Percentiles rank a stretch among this genome's conserved stretches.
Conservation (phyloP, 805 yeast species). For the Cyberlindnera maritima region DNA sequence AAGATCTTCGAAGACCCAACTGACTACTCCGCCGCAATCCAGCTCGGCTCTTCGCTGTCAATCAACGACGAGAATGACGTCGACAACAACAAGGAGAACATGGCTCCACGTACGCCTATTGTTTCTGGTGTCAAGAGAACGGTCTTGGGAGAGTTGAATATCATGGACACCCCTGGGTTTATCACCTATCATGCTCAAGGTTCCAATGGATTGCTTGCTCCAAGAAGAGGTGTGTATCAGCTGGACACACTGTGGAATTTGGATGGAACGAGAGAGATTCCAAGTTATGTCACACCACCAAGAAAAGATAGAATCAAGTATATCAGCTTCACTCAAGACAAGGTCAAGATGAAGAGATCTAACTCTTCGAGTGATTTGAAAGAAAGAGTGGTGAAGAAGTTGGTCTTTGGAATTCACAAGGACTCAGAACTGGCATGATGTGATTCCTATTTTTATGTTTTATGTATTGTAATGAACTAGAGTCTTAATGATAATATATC, state of each 20-base stretch:
- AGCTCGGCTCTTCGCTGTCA: slow-evolving; percentile 12
- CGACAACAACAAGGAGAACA: slow-evolving; percentile 20
- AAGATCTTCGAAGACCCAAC: slow-evolving; percentile 25
- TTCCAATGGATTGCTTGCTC: neutral
- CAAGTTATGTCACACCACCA: slow-evolving; percentile 28
- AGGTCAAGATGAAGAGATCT: slow-evolving; percentile 23
- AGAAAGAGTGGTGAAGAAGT: slow-evolving; percentile 24
- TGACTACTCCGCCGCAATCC: slow-evolving; percentile 22
- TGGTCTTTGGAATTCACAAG: slow-evolving; percentile 25
- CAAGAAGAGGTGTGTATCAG: slow-evolving; percentile 10
- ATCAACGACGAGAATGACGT: slow-evolving; percentile 22
- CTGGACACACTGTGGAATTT: slow-evolving; percentile 21
- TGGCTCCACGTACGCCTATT: slow-evolving; percentile 3
- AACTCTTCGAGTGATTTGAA: slow-evolving; percentile 20
- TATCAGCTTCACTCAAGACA: slow-evolving; percentile 18
- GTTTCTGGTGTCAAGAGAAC: neutral
- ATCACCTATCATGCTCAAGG: slow-evolving; percentile 14
- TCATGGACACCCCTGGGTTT: slow-evolving; percentile 18
- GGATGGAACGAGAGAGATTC: slow-evolving; percentile 14
- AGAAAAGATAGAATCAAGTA: slow-evolving; percentile 22
- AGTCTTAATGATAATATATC: neutral
- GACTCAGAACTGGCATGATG: slow-evolving; percentile 9
- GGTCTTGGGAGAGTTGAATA: slow-evolving; percentile 18
- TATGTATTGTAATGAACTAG: neutral
- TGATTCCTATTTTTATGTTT: neutral